These are phyloP conservation scores for Isatis lusitanica DNA, from an alignment of 441 rosid genomes.

Conservation along the genomic window DNA sequence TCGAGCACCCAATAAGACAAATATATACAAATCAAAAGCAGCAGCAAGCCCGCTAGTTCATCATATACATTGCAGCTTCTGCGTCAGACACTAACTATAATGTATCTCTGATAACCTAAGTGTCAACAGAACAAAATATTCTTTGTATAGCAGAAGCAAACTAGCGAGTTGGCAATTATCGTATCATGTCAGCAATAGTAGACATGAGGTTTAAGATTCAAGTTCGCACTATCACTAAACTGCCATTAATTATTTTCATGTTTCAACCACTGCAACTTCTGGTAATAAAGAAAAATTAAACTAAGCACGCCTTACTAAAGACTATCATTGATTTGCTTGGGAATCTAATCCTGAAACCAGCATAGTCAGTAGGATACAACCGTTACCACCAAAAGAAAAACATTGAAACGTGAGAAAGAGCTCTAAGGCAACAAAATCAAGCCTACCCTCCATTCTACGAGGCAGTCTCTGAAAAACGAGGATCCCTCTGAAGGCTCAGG, in stretches of 20 bases:
- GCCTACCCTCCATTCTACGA: conserved; percentile 89
- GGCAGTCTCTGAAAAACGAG: conserved; percentile 77
- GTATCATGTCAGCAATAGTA: background rate
- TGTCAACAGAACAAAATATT: conserved; percentile 10
- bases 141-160: background rate
- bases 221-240: background rate
- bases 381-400: background rate
- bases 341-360: background rate
- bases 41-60: background rate
- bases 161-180: background rate
- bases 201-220: background rate
- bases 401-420: conserved; percentile 5
- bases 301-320: background rate
- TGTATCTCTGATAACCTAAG: background rate
- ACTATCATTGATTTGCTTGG: background rate
- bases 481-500: conserved; percentile 82
- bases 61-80: conserved; percentile 14
- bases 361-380: background rate
- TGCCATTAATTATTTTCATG: background rate
- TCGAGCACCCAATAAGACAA: conserved; percentile 13
- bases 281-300: background rate
- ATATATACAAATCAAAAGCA: conserved; percentile 6
- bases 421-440: conserved; percentile 10
- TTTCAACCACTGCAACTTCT: conserved; percentile 10
- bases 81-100: background rate